Evolutionary conservation across 1,284 basidiomycete genomes (phyloP).

Genomic region (Rhodofomes roseus): DNA sequence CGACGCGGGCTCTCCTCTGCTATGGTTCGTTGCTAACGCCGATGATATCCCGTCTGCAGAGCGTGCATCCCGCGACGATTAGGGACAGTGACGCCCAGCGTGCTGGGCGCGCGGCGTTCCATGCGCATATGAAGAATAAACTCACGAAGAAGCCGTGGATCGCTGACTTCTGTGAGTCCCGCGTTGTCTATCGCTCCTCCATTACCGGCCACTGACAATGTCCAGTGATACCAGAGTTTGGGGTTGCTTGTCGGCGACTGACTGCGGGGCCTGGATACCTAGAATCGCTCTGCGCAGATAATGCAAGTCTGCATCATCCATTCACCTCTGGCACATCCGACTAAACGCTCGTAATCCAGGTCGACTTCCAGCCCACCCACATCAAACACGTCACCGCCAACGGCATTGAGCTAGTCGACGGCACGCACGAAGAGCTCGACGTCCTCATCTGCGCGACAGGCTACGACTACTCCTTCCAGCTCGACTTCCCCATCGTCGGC

Average conservation of each 20-base stretch:
- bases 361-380: conserved; percentile 47
- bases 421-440: conserved; percentile 50
- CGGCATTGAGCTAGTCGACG: conserved; percentile 55
- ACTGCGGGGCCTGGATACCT: conserved; percentile 67
- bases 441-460: conserved; percentile 41
- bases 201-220: background rate
- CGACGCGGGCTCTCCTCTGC: background rate
- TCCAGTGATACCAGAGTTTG: conserved; percentile 55
- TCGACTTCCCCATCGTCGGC: conserved; percentile 51
- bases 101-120: conserved; percentile 37
- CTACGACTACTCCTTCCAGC: conserved; percentile 50
- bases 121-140: conserved; percentile 45
- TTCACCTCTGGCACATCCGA: no score
- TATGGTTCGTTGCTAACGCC: background rate
- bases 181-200: background rate
- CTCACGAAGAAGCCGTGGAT: conserved; percentile 57
- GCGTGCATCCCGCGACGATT: conserved; percentile 45
- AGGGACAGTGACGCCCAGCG: conserved; percentile 40
- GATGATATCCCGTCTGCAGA: conserved; percentile 18
- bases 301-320: conserved; percentile 33
- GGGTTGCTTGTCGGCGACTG: conserved; percentile 52
- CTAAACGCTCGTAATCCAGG: conserved; percentile 38
- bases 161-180: conserved; percentile 46
- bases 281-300: conserved; percentile 57
- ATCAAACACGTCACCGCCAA: conserved; percentile 49